Percentiles rank a stretch among this genome's conserved stretches.
phyloP scores from a whole-genome alignment of 2,329 filamentous ascomycete genomes.

The Neospermospora avenae region DNA sequence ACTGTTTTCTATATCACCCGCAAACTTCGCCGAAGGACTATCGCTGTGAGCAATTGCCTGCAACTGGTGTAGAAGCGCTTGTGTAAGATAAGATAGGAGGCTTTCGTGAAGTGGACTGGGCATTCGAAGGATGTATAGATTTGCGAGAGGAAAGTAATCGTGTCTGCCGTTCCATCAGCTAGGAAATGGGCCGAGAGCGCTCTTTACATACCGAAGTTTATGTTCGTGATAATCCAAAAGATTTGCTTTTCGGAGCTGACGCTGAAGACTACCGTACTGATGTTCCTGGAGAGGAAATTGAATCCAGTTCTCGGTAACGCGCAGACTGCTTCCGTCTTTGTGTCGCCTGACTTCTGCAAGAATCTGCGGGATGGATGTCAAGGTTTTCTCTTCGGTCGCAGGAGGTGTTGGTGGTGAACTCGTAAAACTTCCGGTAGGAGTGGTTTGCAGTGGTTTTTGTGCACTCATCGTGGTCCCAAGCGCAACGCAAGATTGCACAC shows the following conservation, averaged over 20 bases:
- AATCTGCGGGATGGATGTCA: slow-evolving; percentile 14
- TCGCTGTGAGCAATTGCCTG: slow-evolving; percentile 5
- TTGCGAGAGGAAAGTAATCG: slow-evolving; percentile 23
- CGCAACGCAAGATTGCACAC: too few relatives aligned
- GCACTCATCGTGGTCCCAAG: too few relatives aligned
- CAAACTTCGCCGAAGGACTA: slow-evolving; percentile 12
- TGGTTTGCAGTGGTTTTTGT: neutral
- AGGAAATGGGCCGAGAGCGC: slow-evolving; percentile 10
- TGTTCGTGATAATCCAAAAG: slow-evolving; percentile 20
- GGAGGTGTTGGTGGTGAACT: slow-evolving; percentile 22
- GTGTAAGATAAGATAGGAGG: slow-evolving; percentile 18
- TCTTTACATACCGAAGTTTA: slow-evolving; percentile 23
- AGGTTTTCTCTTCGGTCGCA: slow-evolving; percentile 18
- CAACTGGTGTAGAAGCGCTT: slow-evolving; percentile 16
- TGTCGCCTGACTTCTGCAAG: slow-evolving; percentile 15
- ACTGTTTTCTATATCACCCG: slow-evolving; percentile 6
- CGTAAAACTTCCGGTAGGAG: slow-evolving; percentile 21
- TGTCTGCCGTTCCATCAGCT: slow-evolving; percentile 16
- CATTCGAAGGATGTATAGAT: slow-evolving; percentile 24
- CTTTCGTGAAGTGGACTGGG: slow-evolving; percentile 21
- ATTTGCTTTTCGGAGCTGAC: slow-evolving; percentile 17
- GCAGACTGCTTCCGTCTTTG: slow-evolving; percentile 10
- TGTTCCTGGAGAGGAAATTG: slow-evolving; percentile 19
- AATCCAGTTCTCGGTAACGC: slow-evolving; percentile 14
- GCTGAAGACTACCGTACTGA: neutral